A percentile compares a stretch with the other conserved stretches of the same genome.
phyloP scores from a whole-genome alignment of 2,329 filamentous ascomycete genomes.

The Cordyceps pruinosa region DNA sequence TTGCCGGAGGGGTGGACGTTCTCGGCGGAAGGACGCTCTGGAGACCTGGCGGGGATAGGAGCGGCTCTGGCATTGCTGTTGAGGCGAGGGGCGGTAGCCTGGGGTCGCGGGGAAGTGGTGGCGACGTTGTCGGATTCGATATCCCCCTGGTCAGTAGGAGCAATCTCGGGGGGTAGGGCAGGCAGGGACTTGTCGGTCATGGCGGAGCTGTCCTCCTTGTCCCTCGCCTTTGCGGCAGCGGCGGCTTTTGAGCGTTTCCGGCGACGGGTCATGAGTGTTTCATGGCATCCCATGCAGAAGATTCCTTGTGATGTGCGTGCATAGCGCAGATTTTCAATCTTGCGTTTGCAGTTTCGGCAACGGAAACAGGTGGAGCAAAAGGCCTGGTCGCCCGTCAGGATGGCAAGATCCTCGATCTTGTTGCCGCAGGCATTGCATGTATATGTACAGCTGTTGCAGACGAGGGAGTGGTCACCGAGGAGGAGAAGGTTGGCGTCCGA shows the following conservation, averaged over 20 bases:
- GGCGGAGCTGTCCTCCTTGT: constrained; percentile 54
- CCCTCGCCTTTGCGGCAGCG: constrained; percentile 50
- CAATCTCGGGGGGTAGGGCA: constrained; percentile 73
- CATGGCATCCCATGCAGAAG: constrained; percentile 98
- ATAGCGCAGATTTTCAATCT: constrained; percentile 97
- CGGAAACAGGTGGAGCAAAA: constrained; percentile 97
- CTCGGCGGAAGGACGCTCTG: constrained; percentile 40
- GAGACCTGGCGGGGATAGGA: constrained; percentile 46
- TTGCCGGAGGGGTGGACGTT: constrained; percentile 22
- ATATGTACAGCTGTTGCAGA: constrained; percentile 99
- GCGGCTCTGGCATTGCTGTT: constrained; percentile 48
- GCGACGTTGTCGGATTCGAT: constrained; percentile 60
- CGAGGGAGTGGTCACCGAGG: constrained; percentile 92
- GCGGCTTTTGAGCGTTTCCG: constrained; percentile 76
- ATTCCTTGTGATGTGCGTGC: constrained; percentile 96
- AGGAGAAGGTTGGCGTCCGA: constrained; percentile 96
- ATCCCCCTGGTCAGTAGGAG: constrained; percentile 52
- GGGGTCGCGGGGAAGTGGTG: constrained; percentile 60
- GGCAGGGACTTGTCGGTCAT: constrained; percentile 88
- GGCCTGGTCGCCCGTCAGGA: constrained; percentile 93
- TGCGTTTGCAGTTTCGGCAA: constrained; percentile 95
- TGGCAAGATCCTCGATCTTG: constrained; percentile 97
- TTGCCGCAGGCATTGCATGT: constrained; percentile 94
- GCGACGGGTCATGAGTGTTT: constrained; percentile 87
- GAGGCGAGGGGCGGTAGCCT: constrained; percentile 35